Evolutionary conservation across 1,284 basidiomycete genomes (phyloP), one percentile per base, ranked within the genome.

Genomic region (Ceratobasidium sp.): DNA sequence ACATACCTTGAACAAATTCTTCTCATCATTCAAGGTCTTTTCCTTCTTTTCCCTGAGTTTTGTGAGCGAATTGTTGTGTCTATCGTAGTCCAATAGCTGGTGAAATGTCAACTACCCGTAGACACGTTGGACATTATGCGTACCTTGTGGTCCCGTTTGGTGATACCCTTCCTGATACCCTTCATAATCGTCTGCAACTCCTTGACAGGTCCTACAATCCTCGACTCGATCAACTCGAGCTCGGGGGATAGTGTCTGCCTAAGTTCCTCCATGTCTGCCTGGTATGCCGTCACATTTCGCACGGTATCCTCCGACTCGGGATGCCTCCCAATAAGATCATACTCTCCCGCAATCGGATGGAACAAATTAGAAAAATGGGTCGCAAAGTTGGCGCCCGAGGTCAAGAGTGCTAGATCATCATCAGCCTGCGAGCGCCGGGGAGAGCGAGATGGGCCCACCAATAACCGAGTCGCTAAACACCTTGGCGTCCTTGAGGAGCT

Each of bases 21-120:
- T 96, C 83, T 97, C 95, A 75, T 97, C 95, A 73, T 83, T 93
- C 72, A 97, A 80, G 22, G 90, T 89, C 81, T 97, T 97, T 76
- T 97, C 93, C 81, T 98, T 97, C 86, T 99, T 99, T 77, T 98
- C 94, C 67, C 95, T 84, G 69, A 98, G 83, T 81, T 99, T 99
- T 69, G 89, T 94, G 75, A 97, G 83, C 22, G 94, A 91, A 78
- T 98, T 98, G 80, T 98, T 98, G 84, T 88, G 92, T 52, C 97
- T 90, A 80, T 99, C 97, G 75, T 90, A 99, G 79, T 99, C 97
- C 52, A 92, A 82, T 58, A 98, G 85, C 90, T 93, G 71, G 15
- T n/a, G 45, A 43, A 56, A 49, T 35, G 40, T 67, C 20, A 72
- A 43, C 52, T 56, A 52, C 22, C 22, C 34, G 47, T 27, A 35